A percentile compares a stretch with the other conserved stretches of the same genome.
These are phyloP conservation scores for Geum urbanum DNA, from an alignment of 306 rosid genomes.

Conservation along the genomic window DNA sequence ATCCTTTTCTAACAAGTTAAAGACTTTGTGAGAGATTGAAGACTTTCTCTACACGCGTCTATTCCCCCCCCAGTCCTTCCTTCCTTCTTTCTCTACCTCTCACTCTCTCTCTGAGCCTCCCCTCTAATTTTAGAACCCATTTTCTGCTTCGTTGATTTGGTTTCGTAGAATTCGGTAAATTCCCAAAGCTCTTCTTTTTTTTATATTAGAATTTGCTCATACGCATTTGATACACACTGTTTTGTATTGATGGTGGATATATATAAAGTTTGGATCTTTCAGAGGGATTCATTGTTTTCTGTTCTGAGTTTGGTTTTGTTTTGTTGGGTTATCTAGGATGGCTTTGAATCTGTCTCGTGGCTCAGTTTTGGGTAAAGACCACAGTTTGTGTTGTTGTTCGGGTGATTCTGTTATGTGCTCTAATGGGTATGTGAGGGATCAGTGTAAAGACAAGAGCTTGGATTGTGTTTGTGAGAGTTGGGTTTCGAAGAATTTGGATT, in stretches of 20 bases:
- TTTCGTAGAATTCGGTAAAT: constrained; percentile 6
- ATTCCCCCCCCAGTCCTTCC: neutral
- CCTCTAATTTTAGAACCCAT: constrained; percentile 23
- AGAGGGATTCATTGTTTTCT: neutral
- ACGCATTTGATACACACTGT: too few species aligned
- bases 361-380: constrained; percentile 21
- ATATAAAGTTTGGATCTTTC: neutral
- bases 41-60: constrained; percentile 20
- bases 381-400: constrained; percentile 17
- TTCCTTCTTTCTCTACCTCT: neutral
- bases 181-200: neutral
- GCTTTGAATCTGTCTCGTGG: constrained; percentile 28
- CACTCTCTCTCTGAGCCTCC: neutral
- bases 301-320: neutral
- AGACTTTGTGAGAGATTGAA: constrained; percentile 3
- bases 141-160: neutral
- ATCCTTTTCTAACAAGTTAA: neutral
- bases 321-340: constrained; percentile 20
- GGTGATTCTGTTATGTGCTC: constrained; percentile 13
- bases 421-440: constrained; percentile 30
- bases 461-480: constrained; percentile 5
- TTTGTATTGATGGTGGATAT: too few species aligned
- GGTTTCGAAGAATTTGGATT: constrained; percentile 23
- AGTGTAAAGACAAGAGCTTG: constrained; percentile 16
- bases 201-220: too few species aligned